Conservation (phyloP, 805 yeast genomes). For the Monosporozyma siamensis region DNA sequence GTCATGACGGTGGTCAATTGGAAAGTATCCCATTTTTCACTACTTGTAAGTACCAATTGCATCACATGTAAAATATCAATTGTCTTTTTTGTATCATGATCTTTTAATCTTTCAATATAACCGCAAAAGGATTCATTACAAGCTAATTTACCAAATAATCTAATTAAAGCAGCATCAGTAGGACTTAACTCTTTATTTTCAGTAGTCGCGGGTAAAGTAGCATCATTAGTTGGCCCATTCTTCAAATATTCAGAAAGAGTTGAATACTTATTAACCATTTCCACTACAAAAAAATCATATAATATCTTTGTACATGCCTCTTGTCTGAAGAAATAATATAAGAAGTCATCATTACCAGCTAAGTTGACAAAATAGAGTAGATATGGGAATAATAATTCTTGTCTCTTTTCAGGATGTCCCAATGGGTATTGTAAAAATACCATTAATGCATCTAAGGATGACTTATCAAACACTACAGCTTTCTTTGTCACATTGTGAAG, state of each 20-base stretch:
- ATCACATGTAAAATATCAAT: slow-evolving; percentile 17
- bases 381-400: slow-evolving; percentile 13
- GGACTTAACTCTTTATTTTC: slow-evolving; percentile 1
- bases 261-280: slow-evolving; percentile 12
- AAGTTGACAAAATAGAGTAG: slow-evolving; percentile 18
- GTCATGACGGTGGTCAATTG: slow-evolving; percentile 32
- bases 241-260: slow-evolving; percentile 6
- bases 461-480: slow-evolving; percentile 13
- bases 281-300: slow-evolving; percentile 12
- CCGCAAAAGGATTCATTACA: slow-evolving; percentile 31
- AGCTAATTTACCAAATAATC: slow-evolving; percentile 24
- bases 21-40: slow-evolving; percentile 30
- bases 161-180: slow-evolving; percentile 16
- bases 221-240: not conserved
- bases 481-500: slow-evolving; percentile 20
- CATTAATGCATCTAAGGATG: slow-evolving; percentile 13
- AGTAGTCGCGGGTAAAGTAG: not conserved
- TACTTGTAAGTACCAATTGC: slow-evolving; percentile 31
- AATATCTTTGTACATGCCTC: slow-evolving; percentile 10
- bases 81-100: slow-evolving; percentile 7
- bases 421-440: slow-evolving; percentile 19
- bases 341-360: slow-evolving; percentile 18
- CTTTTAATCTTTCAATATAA: slow-evolving; percentile 17
- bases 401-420: slow-evolving; percentile 5
- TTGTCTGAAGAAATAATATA: slow-evolving; percentile 19